Base-by-base conservation (phyloP, 495 filamentous ascomycete genomes). In the Patellaria atrata region DNA sequence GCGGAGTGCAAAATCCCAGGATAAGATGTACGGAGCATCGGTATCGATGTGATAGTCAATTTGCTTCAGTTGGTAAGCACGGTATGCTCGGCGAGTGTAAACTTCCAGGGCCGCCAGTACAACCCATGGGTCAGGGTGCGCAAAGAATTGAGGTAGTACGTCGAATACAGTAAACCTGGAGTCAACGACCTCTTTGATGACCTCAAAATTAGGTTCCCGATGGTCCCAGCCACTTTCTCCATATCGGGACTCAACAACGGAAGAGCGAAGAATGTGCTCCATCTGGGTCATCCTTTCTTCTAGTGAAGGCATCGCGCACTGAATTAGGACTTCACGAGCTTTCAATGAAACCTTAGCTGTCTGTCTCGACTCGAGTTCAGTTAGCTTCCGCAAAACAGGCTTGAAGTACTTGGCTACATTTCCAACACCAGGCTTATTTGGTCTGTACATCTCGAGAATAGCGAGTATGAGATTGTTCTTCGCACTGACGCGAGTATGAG, bases 131-230 rank as follows among this genome's bases (percentile, higher is more conserved):
- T 97, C 89, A 33, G 78, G 67, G 54, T 97, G 82, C 26, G 75
- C 79, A 49, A 97, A 97, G 71, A 97, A 97, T 25, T 76, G 72
- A 6, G 87, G 79, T 37, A 97, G 58, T 4, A 97, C 89, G 56
- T 97, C 89, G 50, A 94, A 94, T 39, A 97, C 86, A 27, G 86
- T 96, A 61, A 84, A 94, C 63, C 89, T 89, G 22, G 89, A 96
- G 60, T 97, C 89, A 29, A 97, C 82, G 27, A 97, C 89, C 55
- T 97, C 89, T 62, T 92, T 89, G 56, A 97, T 72, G 48, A 86
- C 65, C 26, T 83, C 73, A 31, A 85, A 60, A 52, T 78, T 76
- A 12, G 89, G 89, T 51, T 93, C 82, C 43, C 91, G 73, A 60
- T 97, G 89, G 32, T 93, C 86, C 84, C 83, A 94, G 27, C 87